These are phyloP conservation scores for Phragmites australis DNA, from an alignment of 176 grass and related monocot genomes.

Conservation along the genomic window DNA sequence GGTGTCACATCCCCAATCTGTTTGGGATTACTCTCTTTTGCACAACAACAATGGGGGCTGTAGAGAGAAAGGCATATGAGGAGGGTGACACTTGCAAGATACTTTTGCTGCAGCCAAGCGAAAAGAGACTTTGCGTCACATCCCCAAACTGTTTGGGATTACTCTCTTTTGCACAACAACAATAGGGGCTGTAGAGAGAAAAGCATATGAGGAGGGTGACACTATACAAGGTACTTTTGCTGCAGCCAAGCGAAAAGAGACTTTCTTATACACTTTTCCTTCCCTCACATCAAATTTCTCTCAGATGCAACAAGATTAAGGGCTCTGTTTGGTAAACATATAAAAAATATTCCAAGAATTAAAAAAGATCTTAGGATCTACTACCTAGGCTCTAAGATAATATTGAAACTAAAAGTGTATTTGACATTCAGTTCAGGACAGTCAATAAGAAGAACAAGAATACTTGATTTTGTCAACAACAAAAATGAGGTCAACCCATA, in stretches of 20 bases:
- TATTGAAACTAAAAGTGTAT: neutral
- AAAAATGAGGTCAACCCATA: neutral
- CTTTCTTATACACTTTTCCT: neutral
- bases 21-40: neutral
- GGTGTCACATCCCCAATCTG: neutral
- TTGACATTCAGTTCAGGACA: neutral
- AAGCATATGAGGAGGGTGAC: neutral
- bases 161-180: neutral
- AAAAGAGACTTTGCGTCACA: neutral
- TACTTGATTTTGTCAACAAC: neutral
- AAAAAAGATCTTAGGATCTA: neutral
- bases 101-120: constrained; percentile 15
- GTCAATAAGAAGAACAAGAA: neutral
- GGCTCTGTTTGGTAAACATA: neutral
- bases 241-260: constrained; percentile 4
- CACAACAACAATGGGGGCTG: neutral
- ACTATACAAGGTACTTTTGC: neutral
- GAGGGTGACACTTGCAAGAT: neutral
- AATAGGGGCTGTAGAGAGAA: neutral
- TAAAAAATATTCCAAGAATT: constrained; percentile 12
- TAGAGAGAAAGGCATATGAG: neutral
- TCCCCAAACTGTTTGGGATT: neutral
- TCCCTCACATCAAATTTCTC: neutral
- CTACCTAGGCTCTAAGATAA: neutral
- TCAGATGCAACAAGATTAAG: neutral